Base-by-base conservation (phyloP, 2,329 filamentous ascomycete genomes). In the Colletotrichum salicis region DNA sequence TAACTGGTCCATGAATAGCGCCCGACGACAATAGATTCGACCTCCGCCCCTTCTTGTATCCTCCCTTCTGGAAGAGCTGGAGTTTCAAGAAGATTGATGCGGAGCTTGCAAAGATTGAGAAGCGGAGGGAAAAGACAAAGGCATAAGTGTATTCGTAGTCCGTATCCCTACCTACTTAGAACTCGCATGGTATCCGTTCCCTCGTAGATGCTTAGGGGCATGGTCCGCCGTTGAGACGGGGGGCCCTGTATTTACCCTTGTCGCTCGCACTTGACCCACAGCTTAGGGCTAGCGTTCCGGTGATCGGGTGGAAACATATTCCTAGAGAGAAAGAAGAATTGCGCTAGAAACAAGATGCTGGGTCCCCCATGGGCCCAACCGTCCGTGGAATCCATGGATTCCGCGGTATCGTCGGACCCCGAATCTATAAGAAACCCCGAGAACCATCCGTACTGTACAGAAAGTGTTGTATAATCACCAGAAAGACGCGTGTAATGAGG, bases 81-180 rank as follows among this genome's bases (percentile, higher is more conserved):
- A 76, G 75, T 2, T 84, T 86, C 57, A 82, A 80, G 72, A 81
- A 76, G 74, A 84, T 85, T 48, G 82, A 85, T 65, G 75, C 76
- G 72, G 79, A 80, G 70, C 74, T 83, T 1, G 79, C 77, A 59
- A 78, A 74, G 61, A 74, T 83, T 5, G 78, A 83, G 65, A 79
- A 74, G 73, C 74, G 63, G 22, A 57, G 70, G 61, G 51, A 31
- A 10, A 71, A 70, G 70, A 51, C 67, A 4, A 37, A 22, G 13
- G 58, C 66, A 48, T 63, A 68, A 60, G 22, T 29, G 15, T 24
- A 24, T 27, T 41, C 33, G 35, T 27, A 15, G 13, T 31, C 24
- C n/a, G n/a, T 52, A 29, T 29, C 27, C 27, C 27, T 29, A 29
- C 27, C 27, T 29, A 29, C 27, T 29, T 29, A 4, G 27, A 29